Evolutionary conservation across 225 moss, liverwort and hornwort species (phyloP), one percentile per base, ranked within the genome.

Genomic region (Thuidium tamariscinum): DNA sequence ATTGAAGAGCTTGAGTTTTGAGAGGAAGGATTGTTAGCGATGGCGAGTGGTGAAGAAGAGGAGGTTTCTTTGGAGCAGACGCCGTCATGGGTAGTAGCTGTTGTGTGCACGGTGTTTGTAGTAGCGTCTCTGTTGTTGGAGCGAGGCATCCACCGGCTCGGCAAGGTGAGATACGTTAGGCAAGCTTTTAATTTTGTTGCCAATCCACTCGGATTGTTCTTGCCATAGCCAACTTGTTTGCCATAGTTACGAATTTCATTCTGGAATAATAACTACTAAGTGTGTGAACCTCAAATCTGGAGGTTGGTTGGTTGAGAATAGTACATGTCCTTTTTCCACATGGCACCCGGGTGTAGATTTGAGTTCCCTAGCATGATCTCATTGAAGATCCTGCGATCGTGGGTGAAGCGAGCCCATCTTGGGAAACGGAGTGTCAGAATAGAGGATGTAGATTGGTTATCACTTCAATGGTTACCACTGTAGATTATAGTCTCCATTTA

Each of bases 21-120:
- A 69, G 52, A 55, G 54, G 39, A 64, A 72, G 67, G 82, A 11
- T 18, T 21, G 16, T 22, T 54, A n/a, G 89, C 90, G 90, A 94
- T 92, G 88, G 86, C 86, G 83, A 22, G 42, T 37, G 84, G 36
- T n/a, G 86, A 42, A 48, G 82, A 7, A 5, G 86, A 77, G 72
- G 82, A 88, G 71, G 73, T 73, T 27, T 84, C 91, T 34, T 61
- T 96, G 86, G 94, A 96, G 91, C 87, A 91, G 82, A 95, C 99
- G 46, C 99, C 99, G 22, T 93, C 99, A 39, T 97, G 97, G 94
- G 90, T 91, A 30, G 94, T 99, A 72, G 96, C 97, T 27, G 67
- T 89, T 34, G 94, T 94, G 49, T 88, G 88, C 57, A 88, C 94
- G 52, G 80, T 92, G 85, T 99, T 99, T 29, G 94, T 99, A 60